Base-by-base conservation (phyloP, 768 basidiomycete genomes). In the Artomyces pyxidatus region DNA sequence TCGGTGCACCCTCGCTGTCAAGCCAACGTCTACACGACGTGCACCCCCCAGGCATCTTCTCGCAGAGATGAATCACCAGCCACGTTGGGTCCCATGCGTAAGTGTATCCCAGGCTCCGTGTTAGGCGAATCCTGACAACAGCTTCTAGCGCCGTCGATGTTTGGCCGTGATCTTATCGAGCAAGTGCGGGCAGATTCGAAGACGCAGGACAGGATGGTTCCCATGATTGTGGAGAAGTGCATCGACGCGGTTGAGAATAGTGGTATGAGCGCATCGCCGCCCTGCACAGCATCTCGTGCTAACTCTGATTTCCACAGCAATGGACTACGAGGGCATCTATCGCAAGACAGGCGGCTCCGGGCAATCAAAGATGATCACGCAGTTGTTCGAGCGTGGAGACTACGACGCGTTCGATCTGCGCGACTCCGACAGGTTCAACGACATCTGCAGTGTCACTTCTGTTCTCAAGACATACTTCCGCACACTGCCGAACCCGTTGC, bases 301-400 rank as follows among this genome's bases (percentile, higher is more conserved):
- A n/a, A n/a, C n/a, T n/a, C n/a, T n/a, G n/a, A n/a, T 14, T 21
- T 28, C 11, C 23, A 25, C 44, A 89, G 94, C 88, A 4, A 76
- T 97, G 69, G 91, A 96, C 51, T 93, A 93, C 60, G 96, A 99
- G 65, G 96, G 96, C 10, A 91, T 99, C 55, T 99, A 99, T 66
- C 90, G 96, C 54, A 99, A 99, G 71, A 91, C 85, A 0, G 96
- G 96, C 26, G 96, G 96, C 3, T 83, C 88, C 25, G 78, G 87
- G 2, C 94, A 94, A 59, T 87, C 90, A 29, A 95, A 95, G 70
- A 76, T 76, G 45, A 97, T 99, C 67, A 93, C 90, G 0, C 88
- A 94, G 54, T 73, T 95, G 22, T 99, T 99, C 59, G 96, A 98
- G 61, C 79, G 87, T 42, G 93, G 91, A 47, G 85, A 95, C 63